phyloP scores from a whole-genome alignment of 768 basidiomycete genomes.

The Macrolepiota dolichaula region DNA sequence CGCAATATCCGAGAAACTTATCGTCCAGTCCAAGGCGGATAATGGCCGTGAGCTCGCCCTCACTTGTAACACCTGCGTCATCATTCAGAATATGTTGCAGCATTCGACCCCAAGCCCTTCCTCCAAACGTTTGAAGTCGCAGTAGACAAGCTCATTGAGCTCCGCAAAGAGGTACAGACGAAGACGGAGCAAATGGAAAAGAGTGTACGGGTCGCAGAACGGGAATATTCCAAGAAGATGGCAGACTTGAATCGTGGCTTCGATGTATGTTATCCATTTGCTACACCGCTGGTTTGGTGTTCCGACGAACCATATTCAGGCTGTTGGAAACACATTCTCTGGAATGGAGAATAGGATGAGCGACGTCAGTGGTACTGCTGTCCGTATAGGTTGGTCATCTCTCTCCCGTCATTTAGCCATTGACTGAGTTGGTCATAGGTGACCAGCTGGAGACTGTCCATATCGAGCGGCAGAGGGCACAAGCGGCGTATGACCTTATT shows the following conservation, averaged over 20 bases:
- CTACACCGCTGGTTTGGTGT: not conserved
- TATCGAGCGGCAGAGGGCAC: slow-evolving; percentile 86
- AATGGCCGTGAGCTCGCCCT: slow-evolving; percentile 60
- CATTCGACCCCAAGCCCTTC: slow-evolving; percentile 94
- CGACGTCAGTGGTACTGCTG: slow-evolving; percentile 90
- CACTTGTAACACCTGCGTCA: not conserved
- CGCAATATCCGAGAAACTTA: slow-evolving; percentile 82
- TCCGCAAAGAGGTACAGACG: slow-evolving; percentile 86
- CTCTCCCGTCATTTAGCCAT: not conserved
- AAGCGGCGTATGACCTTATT: slow-evolving; percentile 91
- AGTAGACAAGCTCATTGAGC: slow-evolving; percentile 81
- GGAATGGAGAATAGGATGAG: slow-evolving; percentile 91
- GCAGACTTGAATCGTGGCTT: slow-evolving; percentile 90
- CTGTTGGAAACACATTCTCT: slow-evolving; percentile 82
- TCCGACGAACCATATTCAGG: slow-evolving; percentile 38
- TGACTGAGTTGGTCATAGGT: slow-evolving; percentile 41
- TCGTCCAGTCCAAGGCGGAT: slow-evolving; percentile 77
- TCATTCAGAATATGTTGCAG: slow-evolving; percentile 33
- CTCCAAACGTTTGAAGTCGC: slow-evolving; percentile 89
- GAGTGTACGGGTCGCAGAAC: slow-evolving; percentile 81
- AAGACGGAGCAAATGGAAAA: slow-evolving; percentile 93
- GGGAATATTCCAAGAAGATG: slow-evolving; percentile 94
- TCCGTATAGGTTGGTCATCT: slow-evolving; percentile 73
- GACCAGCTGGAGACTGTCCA: slow-evolving; percentile 96
- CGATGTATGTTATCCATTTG: slow-evolving; percentile 55